phyloP scores from a whole-genome alignment of 2,329 filamentous ascomycete species.

The Penicillium expansum region DNA sequence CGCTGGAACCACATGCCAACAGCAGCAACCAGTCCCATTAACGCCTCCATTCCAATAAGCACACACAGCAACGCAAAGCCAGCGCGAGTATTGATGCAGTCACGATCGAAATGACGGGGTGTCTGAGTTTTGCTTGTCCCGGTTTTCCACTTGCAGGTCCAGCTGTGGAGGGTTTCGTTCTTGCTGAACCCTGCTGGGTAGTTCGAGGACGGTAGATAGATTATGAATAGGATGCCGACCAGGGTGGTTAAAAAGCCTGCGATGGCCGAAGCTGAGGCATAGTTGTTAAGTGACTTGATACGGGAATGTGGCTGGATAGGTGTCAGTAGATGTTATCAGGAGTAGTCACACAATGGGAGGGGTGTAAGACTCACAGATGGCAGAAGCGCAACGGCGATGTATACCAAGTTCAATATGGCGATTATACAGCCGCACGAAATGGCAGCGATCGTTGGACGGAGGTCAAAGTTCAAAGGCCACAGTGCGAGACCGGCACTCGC shows the following conservation, averaged over 20 bases:
- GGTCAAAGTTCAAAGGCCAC: slow-evolving; percentile 45
- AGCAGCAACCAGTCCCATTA: slow-evolving; percentile 33
- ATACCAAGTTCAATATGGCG: slow-evolving; percentile 31
- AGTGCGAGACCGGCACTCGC: slow-evolving; percentile 35
- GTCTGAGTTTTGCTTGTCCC: slow-evolving; percentile 18
- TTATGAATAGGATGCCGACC: slow-evolving; percentile 32
- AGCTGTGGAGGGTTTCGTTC: slow-evolving; percentile 41
- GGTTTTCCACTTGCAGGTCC: slow-evolving; percentile 42
- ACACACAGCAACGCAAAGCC: slow-evolving; percentile 37
- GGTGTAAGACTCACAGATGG: slow-evolving; percentile 34
- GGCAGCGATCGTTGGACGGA: slow-evolving; percentile 39
- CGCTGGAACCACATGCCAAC: slow-evolving; percentile 33
- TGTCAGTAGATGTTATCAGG: neutral
- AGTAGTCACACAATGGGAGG: neutral
- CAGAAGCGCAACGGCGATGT: slow-evolving; percentile 33
- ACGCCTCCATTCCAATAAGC: slow-evolving; percentile 35
- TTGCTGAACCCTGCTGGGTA: slow-evolving; percentile 30
- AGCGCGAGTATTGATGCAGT: slow-evolving; percentile 39
- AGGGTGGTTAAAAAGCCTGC: slow-evolving; percentile 39
- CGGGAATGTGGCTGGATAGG: slow-evolving; percentile 34
- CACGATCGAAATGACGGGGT: slow-evolving; percentile 37
- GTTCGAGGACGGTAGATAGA: slow-evolving; percentile 33
- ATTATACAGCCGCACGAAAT: slow-evolving; percentile 40
- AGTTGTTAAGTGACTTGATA: slow-evolving; percentile 35
- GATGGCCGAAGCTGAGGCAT: slow-evolving; percentile 33